Evolutionary conservation across 129 eudicot species (phyloP), one percentile per base, ranked within the genome.

Genomic region (Solidago caesia): DNA sequence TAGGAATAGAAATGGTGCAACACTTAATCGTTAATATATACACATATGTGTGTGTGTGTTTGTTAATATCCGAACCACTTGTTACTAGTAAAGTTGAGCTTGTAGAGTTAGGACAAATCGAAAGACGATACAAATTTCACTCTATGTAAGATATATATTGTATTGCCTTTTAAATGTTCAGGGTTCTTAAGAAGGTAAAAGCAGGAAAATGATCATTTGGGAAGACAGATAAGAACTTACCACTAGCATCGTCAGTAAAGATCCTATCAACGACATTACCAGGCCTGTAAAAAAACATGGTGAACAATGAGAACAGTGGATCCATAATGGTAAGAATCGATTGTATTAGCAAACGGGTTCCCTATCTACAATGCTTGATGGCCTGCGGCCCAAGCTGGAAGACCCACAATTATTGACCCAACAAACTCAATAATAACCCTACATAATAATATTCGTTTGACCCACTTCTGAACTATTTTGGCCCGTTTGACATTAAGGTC

Each of bases 251-350:
- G 97, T 87, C 14, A 92, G 76, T 56, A 92, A 86, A 44, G 97
- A 92, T 80, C 97, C 96, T 1, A 89, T 92, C 80, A 92, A 66
- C 52, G 97, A 89, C 96, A 90, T 89, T 66, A 92, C 96, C 41
- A 92, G 83, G 71, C 97, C 97, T 92, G 91, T 69, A 73, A 45
- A 49, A 61, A 33, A 13, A 12, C 5, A 1, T 52, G 16, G 58
- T 3, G 21, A 14, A 53, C 6, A 53, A 53, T 53, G 2, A 53
- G 2, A 14, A 14, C 59, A 53, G 59, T 53, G 59, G 14, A 51
- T 51, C 7, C 13, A 51, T 12, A 51, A 3, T 51, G 57, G 6
- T 6, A 51, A 13, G 21, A 51, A 13, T 53, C 59, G 7, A 5
- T n/a, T 53, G 6, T 13, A 8, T 8, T 7, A 48, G 4, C 10